Base-by-base conservation (phyloP, 2,329 filamentous ascomycete genomes). In the Venturia pyrina region DNA sequence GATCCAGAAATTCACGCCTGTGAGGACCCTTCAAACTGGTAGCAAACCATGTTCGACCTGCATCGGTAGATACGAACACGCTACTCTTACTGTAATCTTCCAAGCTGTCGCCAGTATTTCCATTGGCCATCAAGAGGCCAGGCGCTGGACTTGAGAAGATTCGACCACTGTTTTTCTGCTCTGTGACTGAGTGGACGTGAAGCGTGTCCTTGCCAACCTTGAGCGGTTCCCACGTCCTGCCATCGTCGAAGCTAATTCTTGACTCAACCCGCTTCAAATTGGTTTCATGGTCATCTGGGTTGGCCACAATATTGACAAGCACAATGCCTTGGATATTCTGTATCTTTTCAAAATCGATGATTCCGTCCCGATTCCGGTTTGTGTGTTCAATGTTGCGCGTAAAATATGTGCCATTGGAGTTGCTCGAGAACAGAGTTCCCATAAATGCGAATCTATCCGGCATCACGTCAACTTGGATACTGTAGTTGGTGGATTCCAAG, bases 371-470 rank as follows among this genome's bases (percentile, higher is more conserved):
- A 72, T 93, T 89, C 71, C 93, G 89, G 75, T 99, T 98, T 43
- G 93, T 97, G 75, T 97, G 89, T 67, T 96, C 90, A 66, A 93
- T 84, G 72, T 96, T 98, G 72, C 89, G 87, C 1, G 90, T 95
- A 75, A 98, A 99, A 76, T 93, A 97, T 2, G 92, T 97, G 68
- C 95, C 95, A 74, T 98, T 96, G 41, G 93, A 98, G 75, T 99
- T 99, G 74, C 93, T 98, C 6, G 92, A 96, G 73, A 97, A 93
- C 66, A 99, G 82, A 13, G 89, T 87, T 43, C 95, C 96, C 85
- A 96, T 93, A 0, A 89, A 85, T 46, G 82, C 83, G 15, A 83
- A 83, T 66, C 76, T 78, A 13, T 82, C 82, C 1, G 89, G 91
- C 83, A 93, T 88, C 69, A 98, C 93, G 76, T 98, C 93, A 65